Conservation (phyloP, 129 eudicot species). For the sunflower (Helianthus annuus) region HanXRQr2.0-SUNRISE NC_035442.2:110474045-110474544, state of each 20-base stretch:
- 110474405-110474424: too few relatives aligned
- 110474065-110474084: conserved; percentile 99
- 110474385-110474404: too few relatives aligned
- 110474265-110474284: background rate
- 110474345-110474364: background rate
- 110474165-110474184: background rate
- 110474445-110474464: too few relatives aligned
- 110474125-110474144: conserved; percentile 86
- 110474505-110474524: too few relatives aligned
- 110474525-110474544: too few relatives aligned
- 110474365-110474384: too few relatives aligned
- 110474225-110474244: background rate
- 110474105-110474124: conserved; percentile 76
- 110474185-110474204: background rate
- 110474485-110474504: too few relatives aligned
- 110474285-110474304: background rate
- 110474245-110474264: background rate
- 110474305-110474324: background rate
- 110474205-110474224: background rate
- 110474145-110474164: conserved; percentile 55
- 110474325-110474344: background rate
- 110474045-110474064: conserved; percentile 9
- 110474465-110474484: too few relatives aligned
- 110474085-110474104: conserved; percentile 97
- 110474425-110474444: too few relatives aligned